Evolutionary conservation across 2,329 filamentous ascomycete species (phyloP), one percentile per base, ranked within the genome.

Genomic region (Xylariaceae sp.): DNA sequence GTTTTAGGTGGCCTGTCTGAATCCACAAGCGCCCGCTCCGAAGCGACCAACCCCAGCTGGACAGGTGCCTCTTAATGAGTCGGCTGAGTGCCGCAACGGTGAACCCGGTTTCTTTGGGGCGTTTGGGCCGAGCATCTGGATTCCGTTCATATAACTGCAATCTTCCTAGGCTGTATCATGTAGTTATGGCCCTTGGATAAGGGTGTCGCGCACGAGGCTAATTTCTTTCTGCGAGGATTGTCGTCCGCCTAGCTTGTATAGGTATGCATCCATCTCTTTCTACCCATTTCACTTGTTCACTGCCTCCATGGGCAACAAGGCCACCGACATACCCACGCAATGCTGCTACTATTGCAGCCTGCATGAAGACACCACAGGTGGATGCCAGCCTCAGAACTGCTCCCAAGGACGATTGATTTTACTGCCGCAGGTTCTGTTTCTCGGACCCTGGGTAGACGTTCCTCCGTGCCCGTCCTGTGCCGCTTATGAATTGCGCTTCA

Each of bases 361-460:
- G 36, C 26, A 53, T 39, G 43, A 41, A 43, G 46, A 29, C 44
- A 43, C 48, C 26, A 18, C 42, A 47, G 40, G 29, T 19, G 48
- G 44, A 41, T 47, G 43, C 47, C 47, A 54, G 54, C 51, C 44
- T 48, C 40, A 19, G 44, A 34, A 51, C 41, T 43, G 40, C 47
- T 42, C 39, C 39, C 22, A 40, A 22, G 16, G 29, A 13, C 32
- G 16, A 18, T 44, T 39, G 16, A 18, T 44, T 52, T 55, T 51
- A 57, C 49, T 47, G 52, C 49, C 36, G 3, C 9, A 22, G 46
- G 18, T 49, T 26, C n/a, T 15, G 37, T 32, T 19, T 45, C 36
- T 12, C 15, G 21, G 30, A 22, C 42, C 36, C 29, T 21, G 18
- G 37, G 30, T 5, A 34, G 13, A 9, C 30, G 12, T 10, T 34